Evolutionary conservation across 371 early-diverging fungal species (phyloP).

Genomic region (Thermomucor indicae-seudaticae): DNA sequence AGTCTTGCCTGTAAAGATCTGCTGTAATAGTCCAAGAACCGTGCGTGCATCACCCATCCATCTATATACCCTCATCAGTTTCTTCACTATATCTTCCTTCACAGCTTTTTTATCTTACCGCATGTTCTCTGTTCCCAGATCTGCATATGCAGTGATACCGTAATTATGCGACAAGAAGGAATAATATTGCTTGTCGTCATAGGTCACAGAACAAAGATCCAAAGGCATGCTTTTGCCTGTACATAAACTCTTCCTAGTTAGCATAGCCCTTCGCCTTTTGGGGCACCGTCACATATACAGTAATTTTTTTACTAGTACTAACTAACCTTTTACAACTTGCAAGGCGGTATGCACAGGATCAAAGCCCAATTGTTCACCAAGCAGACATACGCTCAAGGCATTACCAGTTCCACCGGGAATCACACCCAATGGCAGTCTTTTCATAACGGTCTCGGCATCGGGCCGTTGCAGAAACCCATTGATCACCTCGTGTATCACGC

Average conservation of each 20-base stretch:
- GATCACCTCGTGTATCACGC: conserved; percentile 74
- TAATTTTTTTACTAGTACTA: neutral
- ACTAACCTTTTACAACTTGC: conserved; percentile 53
- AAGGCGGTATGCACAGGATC: conserved; percentile 48
- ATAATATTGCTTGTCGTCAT: conserved; percentile 44
- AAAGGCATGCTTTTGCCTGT: conserved; percentile 41
- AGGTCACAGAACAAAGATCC: conserved; percentile 60
- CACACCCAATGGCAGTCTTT: conserved; percentile 58
- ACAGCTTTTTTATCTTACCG: conserved; percentile 17
- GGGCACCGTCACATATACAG: neutral
- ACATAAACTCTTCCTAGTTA: neutral
- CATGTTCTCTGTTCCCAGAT: conserved; percentile 57
- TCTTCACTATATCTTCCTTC: neutral
- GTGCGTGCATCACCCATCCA: conserved; percentile 67
- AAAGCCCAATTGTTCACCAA: conserved; percentile 51
- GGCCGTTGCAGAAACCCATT: conserved; percentile 69
- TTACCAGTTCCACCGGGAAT: conserved; percentile 67
- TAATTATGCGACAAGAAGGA: conserved; percentile 62
- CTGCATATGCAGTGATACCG: conserved; percentile 62
- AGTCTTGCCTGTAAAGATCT: conserved; percentile 37
- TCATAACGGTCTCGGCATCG: conserved; percentile 51
- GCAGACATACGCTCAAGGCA: conserved; percentile 47
- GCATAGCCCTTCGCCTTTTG: too few relatives aligned
- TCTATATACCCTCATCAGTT: neutral
- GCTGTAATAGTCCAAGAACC: conserved; percentile 43